Conservation (phyloP, 352 stramenopile genomes). For the Globisporangium apiculatum region DNA sequence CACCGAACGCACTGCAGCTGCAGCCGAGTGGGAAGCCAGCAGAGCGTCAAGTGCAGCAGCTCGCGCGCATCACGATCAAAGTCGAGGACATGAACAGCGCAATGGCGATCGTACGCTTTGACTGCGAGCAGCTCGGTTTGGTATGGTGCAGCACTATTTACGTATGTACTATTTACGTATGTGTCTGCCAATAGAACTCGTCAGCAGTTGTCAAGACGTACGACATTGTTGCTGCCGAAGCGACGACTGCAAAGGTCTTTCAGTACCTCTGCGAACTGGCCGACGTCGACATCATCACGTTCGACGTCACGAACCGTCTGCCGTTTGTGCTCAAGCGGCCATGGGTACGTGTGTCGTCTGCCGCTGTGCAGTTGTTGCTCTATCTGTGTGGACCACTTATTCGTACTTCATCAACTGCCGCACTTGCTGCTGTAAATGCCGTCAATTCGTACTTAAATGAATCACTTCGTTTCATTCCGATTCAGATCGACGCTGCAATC, state of each 20-base stretch:
- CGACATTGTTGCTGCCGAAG: slow-evolving; percentile 72
- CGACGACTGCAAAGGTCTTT: slow-evolving; percentile 60
- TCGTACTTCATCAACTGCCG: too few species aligned
- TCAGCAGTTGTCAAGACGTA: slow-evolving; percentile 59
- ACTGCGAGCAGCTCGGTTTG: too few species aligned
- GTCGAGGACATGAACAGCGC: slow-evolving; percentile 61
- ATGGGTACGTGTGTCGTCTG: slow-evolving; percentile 26
- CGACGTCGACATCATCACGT: slow-evolving; percentile 77
- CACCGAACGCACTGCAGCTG: slow-evolving; percentile 33
- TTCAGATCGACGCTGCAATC: slow-evolving; percentile 58
- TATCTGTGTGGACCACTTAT: too few species aligned
- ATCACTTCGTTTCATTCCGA: background rate
- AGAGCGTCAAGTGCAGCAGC: slow-evolving; percentile 38
- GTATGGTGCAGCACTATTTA: background rate
- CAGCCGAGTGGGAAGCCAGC: background rate
- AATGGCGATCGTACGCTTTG: slow-evolving; percentile 41
- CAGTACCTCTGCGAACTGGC: slow-evolving; percentile 78
- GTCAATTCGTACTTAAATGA: too few species aligned
- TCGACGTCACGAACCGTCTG: slow-evolving; percentile 72
- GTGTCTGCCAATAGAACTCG: slow-evolving; percentile 19
- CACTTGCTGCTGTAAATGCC: background rate
- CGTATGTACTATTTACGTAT: background rate
- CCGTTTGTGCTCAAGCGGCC: slow-evolving; percentile 75
- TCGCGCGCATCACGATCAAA: slow-evolving; percentile 71
- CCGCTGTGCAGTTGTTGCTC: too few species aligned